phyloP scores from a whole-genome alignment of 2,329 filamentous ascomycete species.

The Neofusicoccum umdonicola region DNA sequence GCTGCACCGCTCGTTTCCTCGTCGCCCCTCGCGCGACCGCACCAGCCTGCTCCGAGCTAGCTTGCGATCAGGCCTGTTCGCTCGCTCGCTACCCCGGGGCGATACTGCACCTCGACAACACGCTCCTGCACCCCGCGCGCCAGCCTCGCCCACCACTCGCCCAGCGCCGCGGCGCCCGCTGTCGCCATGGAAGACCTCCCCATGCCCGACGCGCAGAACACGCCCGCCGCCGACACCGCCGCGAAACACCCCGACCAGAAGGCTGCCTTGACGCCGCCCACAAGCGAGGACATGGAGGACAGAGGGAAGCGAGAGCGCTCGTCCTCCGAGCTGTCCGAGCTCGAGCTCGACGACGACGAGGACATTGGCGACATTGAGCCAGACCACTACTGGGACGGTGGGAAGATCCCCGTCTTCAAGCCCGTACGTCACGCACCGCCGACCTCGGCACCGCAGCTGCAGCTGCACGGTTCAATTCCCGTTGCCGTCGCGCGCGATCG shows the following conservation, averaged over 20 bases:
- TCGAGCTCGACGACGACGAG: constrained; percentile 43
- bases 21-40: constrained; percentile 4
- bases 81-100: constrained; percentile 3
- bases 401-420: constrained; percentile 88
- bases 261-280: constrained; percentile 50
- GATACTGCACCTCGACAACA: constrained; percentile 12
- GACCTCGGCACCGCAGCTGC: constrained; percentile 6
- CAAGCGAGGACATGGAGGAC: constrained; percentile 49
- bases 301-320: constrained; percentile 46
- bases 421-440: constrained; percentile 56
- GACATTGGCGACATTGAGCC: constrained; percentile 74
- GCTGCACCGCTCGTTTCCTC: not conserved
- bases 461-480: constrained; percentile 7
- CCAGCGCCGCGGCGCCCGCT: not conserved
- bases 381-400: constrained; percentile 79
- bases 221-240: constrained; percentile 6
- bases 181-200: constrained; percentile 15
- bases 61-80: not conserved
- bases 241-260: constrained; percentile 36
- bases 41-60: not conserved
- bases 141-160: not conserved
- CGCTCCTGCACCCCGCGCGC: not conserved
- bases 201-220: constrained; percentile 6
- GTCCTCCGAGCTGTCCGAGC: constrained; percentile 49
- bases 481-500: not conserved